A percentile compares a stretch with the other conserved stretches of the same genome.
These are phyloP conservation scores for Passalora sequoiae DNA, from an alignment of 2,329 filamentous ascomycete species.

Conservation along the genomic window DNA sequence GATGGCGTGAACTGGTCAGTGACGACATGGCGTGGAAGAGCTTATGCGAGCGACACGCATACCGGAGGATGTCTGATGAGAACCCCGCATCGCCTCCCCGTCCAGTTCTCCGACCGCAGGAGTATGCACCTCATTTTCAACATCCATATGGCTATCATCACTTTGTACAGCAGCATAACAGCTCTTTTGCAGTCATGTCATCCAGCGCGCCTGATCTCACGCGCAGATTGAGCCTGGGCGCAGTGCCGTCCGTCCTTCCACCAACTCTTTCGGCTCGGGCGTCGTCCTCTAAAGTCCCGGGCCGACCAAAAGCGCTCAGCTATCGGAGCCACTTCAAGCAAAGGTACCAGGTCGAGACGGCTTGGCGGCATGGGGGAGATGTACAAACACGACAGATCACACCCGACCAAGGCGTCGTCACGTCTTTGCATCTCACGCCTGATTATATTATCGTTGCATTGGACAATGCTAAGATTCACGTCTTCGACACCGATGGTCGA, in stretches of 20 bases:
- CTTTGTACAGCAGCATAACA: slow-evolving; percentile 23
- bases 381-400: slow-evolving; percentile 83
- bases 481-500: slow-evolving; percentile 88
- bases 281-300: slow-evolving; percentile 34
- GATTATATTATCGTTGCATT: slow-evolving; percentile 97
- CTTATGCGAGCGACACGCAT: slow-evolving; percentile 92
- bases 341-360: slow-evolving; percentile 91
- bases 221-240: slow-evolving; percentile 23
- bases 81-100: slow-evolving; percentile 18
- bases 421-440: slow-evolving; percentile 84
- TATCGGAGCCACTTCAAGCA: slow-evolving; percentile 99
- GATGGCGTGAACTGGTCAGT: slow-evolving; percentile 88
- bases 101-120: slow-evolving; percentile 17
- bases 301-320: slow-evolving; percentile 63
- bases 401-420: slow-evolving; percentile 94
- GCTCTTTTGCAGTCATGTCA: slow-evolving; percentile 37
- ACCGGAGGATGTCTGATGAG: slow-evolving; percentile 55
- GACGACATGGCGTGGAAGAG: slow-evolving; percentile 99
- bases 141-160: slow-evolving; percentile 28
- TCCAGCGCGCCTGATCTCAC: slow-evolving; percentile 46
- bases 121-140: slow-evolving; percentile 16
- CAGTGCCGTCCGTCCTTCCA: slow-evolving; percentile 20
- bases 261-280: slow-evolving; percentile 24
- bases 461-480: slow-evolving; percentile 97
- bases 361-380: slow-evolving; percentile 88